Percentiles rank a stretch among this genome's conserved stretches.
These are phyloP conservation scores for Verticillium tricorpus DNA, from an alignment of 2,329 filamentous ascomycete genomes.

Conservation along the genomic window DNA sequence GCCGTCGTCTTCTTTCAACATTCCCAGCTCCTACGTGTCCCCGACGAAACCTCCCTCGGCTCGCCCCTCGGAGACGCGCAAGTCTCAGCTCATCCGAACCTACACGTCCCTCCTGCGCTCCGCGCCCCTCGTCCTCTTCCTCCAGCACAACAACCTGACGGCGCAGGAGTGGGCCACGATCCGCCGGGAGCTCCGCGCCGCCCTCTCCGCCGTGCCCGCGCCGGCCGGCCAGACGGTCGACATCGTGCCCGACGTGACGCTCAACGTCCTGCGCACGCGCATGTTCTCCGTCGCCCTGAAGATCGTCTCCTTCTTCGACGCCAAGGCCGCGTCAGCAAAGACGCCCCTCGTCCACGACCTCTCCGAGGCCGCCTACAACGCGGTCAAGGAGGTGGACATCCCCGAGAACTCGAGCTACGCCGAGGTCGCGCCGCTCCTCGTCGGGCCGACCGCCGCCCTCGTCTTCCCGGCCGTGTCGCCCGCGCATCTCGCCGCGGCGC, in stretches of 20 bases:
- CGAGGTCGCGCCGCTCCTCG: conserved; percentile 69
- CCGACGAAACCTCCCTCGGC: conserved; percentile 82
- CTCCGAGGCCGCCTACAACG: conserved; percentile 47
- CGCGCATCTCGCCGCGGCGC: conserved; percentile 73
- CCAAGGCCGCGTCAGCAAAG: conserved; percentile 28
- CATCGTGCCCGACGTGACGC: conserved; percentile 59
- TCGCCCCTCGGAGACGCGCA: conserved; percentile 79
- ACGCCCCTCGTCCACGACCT: conserved; percentile 44
- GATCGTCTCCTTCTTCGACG: conserved; percentile 78
- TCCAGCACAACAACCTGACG: conserved; percentile 66
- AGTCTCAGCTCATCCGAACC: conserved; percentile 79
- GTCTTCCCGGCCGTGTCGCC: conserved; percentile 81
- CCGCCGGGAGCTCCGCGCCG: conserved; percentile 36
- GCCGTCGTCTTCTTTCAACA: conserved; percentile 18
- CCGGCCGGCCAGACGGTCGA: conserved; percentile 34
- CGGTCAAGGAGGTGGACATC: conserved; percentile 33
- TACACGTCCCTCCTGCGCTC: conserved; percentile 87
- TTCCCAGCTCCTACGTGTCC: conserved; percentile 46
- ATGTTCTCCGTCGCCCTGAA: conserved; percentile 84
- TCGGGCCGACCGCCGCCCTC: conserved; percentile 75
- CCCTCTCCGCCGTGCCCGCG: conserved; percentile 35
- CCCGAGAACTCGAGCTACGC: conserved; percentile 39
- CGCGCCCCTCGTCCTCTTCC: conserved; percentile 78
- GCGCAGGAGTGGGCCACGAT: conserved; percentile 57
- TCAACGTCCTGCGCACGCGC: conserved; percentile 83